Percentiles rank a stretch among this genome's conserved stretches.
Conservation (phyloP, 805 yeast genomes). For the Ogataea dorogensis region DNA sequence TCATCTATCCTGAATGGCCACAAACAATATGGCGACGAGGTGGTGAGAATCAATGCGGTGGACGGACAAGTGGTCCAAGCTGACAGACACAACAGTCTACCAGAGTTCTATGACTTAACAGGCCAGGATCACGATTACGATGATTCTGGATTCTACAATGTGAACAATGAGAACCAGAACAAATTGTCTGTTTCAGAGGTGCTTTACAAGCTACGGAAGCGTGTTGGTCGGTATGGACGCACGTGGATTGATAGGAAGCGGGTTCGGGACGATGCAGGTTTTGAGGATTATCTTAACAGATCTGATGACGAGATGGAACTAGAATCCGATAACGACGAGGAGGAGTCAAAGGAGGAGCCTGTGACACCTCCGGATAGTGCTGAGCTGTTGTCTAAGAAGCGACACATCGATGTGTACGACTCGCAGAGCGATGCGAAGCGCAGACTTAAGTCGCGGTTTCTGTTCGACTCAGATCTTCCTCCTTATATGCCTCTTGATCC, state of each 20-base stretch:
- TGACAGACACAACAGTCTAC: slow-evolving; percentile 34
- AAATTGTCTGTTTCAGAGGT: slow-evolving; percentile 43
- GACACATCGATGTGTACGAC: slow-evolving; percentile 35
- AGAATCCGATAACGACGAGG: slow-evolving; percentile 9
- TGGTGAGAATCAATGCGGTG: slow-evolving; percentile 42
- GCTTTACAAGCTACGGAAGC: slow-evolving; percentile 63
- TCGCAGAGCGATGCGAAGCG: slow-evolving; percentile 33
- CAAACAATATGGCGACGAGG: slow-evolving; percentile 36
- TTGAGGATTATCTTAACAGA: slow-evolving; percentile 15
- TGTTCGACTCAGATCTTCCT: slow-evolving; percentile 46
- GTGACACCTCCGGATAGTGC: slow-evolving; percentile 15
- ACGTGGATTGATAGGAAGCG: slow-evolving; percentile 72
- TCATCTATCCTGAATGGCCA: slow-evolving; percentile 45
- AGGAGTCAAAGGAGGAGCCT: slow-evolving; percentile 5
- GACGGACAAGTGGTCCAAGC: slow-evolving; percentile 49
- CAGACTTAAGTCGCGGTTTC: slow-evolving; percentile 49
- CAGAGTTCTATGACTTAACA: slow-evolving; percentile 45
- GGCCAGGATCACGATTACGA: slow-evolving; percentile 25
- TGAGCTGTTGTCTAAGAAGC: slow-evolving; percentile 12
- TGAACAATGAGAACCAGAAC: slow-evolving; percentile 19
- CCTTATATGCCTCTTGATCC: slow-evolving; percentile 68
- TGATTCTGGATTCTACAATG: slow-evolving; percentile 23
- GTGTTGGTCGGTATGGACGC: slow-evolving; percentile 71
- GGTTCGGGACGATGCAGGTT: slow-evolving; percentile 28
- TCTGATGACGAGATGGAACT: slow-evolving; percentile 25